Evolutionary conservation across 495 filamentous ascomycete species (phyloP).

Genomic region (Ascodesmis nigricans): DNA sequence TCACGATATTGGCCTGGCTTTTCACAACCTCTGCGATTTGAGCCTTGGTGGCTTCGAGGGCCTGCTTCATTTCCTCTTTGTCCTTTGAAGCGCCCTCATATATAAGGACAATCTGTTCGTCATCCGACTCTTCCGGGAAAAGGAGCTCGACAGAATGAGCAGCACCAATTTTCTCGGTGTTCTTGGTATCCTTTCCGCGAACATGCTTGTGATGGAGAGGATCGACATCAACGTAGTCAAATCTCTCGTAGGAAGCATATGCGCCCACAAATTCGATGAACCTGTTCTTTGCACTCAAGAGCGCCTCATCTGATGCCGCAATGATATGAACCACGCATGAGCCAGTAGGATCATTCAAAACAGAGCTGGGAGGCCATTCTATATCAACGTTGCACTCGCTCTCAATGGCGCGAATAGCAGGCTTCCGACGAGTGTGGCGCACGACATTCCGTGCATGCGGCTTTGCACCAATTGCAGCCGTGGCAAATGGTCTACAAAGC

Average conservation of each 20-base stretch:
- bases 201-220: slow-evolving; percentile 20
- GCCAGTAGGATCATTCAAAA: slow-evolving; percentile 9
- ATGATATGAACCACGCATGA: slow-evolving; percentile 13
- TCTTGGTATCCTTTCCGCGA: slow-evolving; percentile 15
- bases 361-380: slow-evolving; percentile 40
- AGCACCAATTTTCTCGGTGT: slow-evolving; percentile 12
- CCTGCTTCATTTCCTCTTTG: slow-evolving; percentile 16
- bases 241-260: slow-evolving; percentile 31
- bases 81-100: slow-evolving; percentile 23
- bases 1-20: slow-evolving; percentile 46
- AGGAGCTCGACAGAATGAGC: slow-evolving; percentile 10
- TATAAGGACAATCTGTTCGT: slow-evolving; percentile 22
- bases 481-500: slow-evolving; percentile 49
- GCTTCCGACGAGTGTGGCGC: slow-evolving; percentile 55
- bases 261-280: slow-evolving; percentile 10
- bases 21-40: slow-evolving; percentile 47
- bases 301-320: slow-evolving; percentile 9
- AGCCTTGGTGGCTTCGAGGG: slow-evolving; percentile 38
- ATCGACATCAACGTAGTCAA: slow-evolving; percentile 29
- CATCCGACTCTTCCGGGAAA: slow-evolving; percentile 15
- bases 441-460: slow-evolving; percentile 64
- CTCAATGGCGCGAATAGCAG: slow-evolving; percentile 59
- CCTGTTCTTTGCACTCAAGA: slow-evolving; percentile 22
- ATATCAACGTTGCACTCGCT: slow-evolving; percentile 57
- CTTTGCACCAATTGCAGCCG: slow-evolving; percentile 37